phyloP scores from a whole-genome alignment of 495 filamentous ascomycete species.

The Sordaria brevicollis region DNA sequence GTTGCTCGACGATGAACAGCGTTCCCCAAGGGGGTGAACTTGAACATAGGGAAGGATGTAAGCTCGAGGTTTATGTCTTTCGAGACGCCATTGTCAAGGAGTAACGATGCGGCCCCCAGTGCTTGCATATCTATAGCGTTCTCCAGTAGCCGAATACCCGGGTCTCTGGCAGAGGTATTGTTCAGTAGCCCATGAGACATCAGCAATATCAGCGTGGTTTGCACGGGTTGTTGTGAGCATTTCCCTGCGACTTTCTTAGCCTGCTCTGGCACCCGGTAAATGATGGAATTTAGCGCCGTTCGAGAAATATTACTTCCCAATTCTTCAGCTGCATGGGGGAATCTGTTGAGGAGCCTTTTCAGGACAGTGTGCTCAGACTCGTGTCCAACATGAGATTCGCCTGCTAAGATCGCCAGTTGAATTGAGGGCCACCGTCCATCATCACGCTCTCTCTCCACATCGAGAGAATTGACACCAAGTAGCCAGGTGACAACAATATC shows the following conservation, averaged over 20 bases:
- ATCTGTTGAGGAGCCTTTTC: not conserved
- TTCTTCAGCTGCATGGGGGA: not conserved
- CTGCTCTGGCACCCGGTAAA: too few species aligned
- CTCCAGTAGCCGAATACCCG: not conserved
- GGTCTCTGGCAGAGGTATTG: not conserved
- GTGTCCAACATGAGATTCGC: not conserved
- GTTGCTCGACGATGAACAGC: not conserved
- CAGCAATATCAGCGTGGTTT: not conserved
- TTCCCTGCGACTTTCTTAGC: too few species aligned
- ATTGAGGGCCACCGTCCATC: not conserved
- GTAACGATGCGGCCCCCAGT: not conserved
- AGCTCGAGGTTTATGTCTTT: not conserved
- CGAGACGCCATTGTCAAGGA: not conserved
- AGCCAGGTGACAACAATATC: not conserved
- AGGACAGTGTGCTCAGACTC: not conserved
- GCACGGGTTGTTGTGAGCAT: too few species aligned
- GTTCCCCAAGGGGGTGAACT: not conserved
- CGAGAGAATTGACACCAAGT: not conserved
- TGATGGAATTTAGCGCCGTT: too few species aligned
- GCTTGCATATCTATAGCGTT: not conserved
- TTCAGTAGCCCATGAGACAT: not conserved
- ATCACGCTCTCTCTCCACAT: not conserved
- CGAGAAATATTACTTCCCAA: too few species aligned
- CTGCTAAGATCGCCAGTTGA: not conserved
- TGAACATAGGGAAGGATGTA: too few species aligned